These are phyloP conservation scores for Ligustrum vulgare DNA, from an alignment of 257 asterid species.

Conservation along the genomic window DNA sequence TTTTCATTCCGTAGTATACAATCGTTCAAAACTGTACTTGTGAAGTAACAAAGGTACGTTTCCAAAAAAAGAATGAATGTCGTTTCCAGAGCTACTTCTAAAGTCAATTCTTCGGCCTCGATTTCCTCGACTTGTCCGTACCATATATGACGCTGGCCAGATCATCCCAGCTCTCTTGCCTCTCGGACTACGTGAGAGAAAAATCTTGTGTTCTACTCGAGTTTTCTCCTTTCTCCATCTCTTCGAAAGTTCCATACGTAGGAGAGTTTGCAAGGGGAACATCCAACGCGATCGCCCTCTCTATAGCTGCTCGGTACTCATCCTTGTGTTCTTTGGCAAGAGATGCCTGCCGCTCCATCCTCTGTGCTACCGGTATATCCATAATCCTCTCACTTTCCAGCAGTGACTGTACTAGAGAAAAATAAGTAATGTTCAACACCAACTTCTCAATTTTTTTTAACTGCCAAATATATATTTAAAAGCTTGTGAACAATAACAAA, in stretches of 20 bases:
- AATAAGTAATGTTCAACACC: constrained; percentile 3
- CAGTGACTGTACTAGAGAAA: constrained; percentile 54
- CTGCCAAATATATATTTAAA: background rate
- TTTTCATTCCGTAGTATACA: background rate
- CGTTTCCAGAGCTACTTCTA: constrained; percentile 2
- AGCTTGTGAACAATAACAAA: background rate
- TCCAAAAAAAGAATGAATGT: constrained; percentile 16
- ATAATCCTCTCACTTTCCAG: constrained; percentile 56
- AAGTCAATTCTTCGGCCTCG: constrained; percentile 5
- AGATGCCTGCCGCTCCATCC: constrained; percentile 73
- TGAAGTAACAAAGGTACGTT: background rate
- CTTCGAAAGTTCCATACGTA: constrained; percentile 79
- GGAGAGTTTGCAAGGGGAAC: constrained; percentile 74
- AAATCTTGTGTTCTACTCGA: constrained; percentile 30
- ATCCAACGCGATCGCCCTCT: constrained; percentile 76
- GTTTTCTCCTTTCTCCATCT: constrained; percentile 48
- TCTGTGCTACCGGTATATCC: constrained; percentile 71
- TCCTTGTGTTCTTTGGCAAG: constrained; percentile 72
- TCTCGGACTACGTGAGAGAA: constrained; percentile 22
- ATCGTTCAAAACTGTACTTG: background rate
- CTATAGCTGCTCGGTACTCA: constrained; percentile 77
- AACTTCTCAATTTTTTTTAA: background rate
- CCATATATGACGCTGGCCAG: constrained; percentile 23
- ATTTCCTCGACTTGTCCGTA: constrained; percentile 19
- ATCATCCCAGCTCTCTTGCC: constrained; percentile 30